Evolutionary conservation across 139 green algal species (phyloP).

Genomic region (Mychonastes homosphaera): DNA sequence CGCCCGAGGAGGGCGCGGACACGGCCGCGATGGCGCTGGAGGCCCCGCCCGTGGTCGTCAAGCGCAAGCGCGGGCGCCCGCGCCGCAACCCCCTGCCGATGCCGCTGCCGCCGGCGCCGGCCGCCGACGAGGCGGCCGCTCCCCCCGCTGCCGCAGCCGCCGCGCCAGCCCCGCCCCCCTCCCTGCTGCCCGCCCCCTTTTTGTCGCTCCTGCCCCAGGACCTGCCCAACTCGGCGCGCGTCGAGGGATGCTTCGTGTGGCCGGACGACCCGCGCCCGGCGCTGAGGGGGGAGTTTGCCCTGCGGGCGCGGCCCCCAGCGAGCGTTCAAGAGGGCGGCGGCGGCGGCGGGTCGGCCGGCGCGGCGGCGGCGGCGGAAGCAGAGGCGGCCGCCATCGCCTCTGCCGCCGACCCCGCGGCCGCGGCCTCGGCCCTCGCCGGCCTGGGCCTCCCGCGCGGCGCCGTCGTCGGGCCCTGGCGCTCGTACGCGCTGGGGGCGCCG

Average conservation of each 20-base stretch:
- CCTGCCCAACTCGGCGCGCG: neutral
- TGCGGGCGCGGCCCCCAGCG: conserved; percentile 4
- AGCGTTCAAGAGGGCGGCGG: neutral
- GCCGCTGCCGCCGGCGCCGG: too few relatives aligned
- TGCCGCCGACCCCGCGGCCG: neutral
- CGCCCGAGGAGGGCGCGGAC: too few relatives aligned
- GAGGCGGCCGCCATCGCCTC: too few relatives aligned
- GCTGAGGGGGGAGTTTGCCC: conserved; percentile 2
- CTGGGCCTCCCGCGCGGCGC: neutral
- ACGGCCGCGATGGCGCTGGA: too few relatives aligned
- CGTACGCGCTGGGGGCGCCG: neutral
- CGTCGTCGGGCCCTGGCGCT: neutral
- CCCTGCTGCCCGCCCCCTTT: too few relatives aligned
- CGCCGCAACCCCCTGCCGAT: too few relatives aligned
- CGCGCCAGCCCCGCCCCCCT: too few relatives aligned
- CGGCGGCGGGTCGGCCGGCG: neutral
- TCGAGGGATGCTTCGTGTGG: conserved; percentile 5
- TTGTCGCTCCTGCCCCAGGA: conserved; percentile 15
- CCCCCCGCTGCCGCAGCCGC: too few relatives aligned
- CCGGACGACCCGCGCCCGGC: neutral
- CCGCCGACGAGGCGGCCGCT: too few relatives aligned
- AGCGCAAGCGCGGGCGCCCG: too few relatives aligned
- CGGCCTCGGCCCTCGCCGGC: neutral
- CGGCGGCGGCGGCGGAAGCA: too few relatives aligned
- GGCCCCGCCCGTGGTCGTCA: too few relatives aligned